Conservation (phyloP, 2,329 filamentous ascomycete species). For the Pyricularia sp. region DNA sequence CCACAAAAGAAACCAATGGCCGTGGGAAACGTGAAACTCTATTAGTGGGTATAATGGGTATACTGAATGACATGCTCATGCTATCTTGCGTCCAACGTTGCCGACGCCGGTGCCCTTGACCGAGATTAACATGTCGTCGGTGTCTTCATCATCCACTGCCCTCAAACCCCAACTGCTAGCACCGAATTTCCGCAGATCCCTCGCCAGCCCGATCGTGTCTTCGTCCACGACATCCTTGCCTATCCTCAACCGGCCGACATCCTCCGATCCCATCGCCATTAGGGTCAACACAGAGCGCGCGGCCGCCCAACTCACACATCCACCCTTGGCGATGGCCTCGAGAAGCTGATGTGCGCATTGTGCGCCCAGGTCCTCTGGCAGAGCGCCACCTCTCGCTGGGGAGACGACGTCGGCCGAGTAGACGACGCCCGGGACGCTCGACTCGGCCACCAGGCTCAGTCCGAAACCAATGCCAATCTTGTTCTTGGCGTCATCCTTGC, state of each 20-base stretch:
- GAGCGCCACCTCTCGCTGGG: slow-evolving; percentile 68
- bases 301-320: slow-evolving; percentile 67
- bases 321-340: slow-evolving; percentile 72
- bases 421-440: slow-evolving; percentile 67
- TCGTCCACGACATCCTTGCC: slow-evolving; percentile 74
- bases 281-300: slow-evolving; percentile 69
- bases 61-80: slow-evolving; percentile 23
- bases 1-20: background rate
- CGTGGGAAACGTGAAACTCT: background rate
- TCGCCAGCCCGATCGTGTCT: slow-evolving; percentile 71
- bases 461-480: slow-evolving; percentile 86
- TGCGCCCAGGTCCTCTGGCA: slow-evolving; percentile 85
- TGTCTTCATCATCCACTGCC: slow-evolving; percentile 60
- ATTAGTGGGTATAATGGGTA: background rate
- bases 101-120: slow-evolving; percentile 90
- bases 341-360: slow-evolving; percentile 83
- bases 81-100: slow-evolving; percentile 88
- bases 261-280: slow-evolving; percentile 97
- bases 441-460: slow-evolving; percentile 82
- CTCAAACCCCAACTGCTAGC: slow-evolving; percentile 85
- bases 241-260: slow-evolving; percentile 78
- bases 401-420: slow-evolving; percentile 79
- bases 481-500: slow-evolving; percentile 49
- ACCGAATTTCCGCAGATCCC: slow-evolving; percentile 83
- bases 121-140: slow-evolving; percentile 65